Base-by-base conservation (phyloP, 768 basidiomycete genomes). In the Termitomyces sp. region DNA sequence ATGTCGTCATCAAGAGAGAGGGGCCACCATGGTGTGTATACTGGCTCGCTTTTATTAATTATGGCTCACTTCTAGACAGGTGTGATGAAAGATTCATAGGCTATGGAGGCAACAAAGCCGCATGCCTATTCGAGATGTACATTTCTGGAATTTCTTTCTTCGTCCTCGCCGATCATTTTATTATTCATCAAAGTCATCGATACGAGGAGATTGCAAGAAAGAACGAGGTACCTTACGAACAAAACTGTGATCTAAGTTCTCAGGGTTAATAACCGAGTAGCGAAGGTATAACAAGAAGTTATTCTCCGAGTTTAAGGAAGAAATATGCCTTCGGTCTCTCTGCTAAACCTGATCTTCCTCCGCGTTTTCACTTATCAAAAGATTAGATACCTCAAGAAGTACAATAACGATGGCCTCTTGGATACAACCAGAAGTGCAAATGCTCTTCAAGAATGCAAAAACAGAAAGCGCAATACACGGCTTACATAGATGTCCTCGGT, bases 101-200 rank as follows among this genome's bases (percentile, higher is more conserved):
- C 1, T 94, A 94, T 68, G 93, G 93, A 4, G 91, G 86, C 2
- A 95, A 95, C 76, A 95, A 95, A 70, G 93, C 93, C 2, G 92
- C 94, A 10, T 94, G 93, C 67, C 77, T 94, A 38, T 94, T 88
- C 67, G 93, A 93, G 69, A 90, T 95, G 83, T 92, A 92, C 72
- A 75, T 95, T 7, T 86, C 90, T 13, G 93, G 93, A 3, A 81
- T 93, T 40, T 85, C 85, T 24, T 94, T 85, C 71, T 91, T 87
- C 67, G 90, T 95, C 28, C 79, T 94, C 13, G 76, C 87, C 11
- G 91, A 94, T 68, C 91, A 95, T 70, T 95, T 94, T 65, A 76
- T 95, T 59, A 84, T 94, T 50, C 93, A 94, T 68, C 92, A 93
- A 74, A 90, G 85, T 60, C 92, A 94, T 65, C 71, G 75, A 20